These are phyloP conservation scores for Odontarrhena argentea DNA, from an alignment of 345 rosid genomes.

Conservation along the genomic window DNA sequence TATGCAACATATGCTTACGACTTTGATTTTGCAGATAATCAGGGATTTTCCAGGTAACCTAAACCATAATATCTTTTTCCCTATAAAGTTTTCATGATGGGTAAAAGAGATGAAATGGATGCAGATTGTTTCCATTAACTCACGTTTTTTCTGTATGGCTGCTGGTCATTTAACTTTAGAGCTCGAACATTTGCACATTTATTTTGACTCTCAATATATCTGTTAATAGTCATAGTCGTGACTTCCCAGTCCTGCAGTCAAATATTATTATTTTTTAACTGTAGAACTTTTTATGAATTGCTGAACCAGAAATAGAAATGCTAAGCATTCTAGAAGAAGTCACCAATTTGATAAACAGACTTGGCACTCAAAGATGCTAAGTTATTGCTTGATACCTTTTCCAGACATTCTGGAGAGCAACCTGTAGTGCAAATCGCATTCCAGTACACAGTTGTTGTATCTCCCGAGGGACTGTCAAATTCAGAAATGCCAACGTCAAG, in stretches of 20 bases:
- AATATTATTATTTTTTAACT: neutral
- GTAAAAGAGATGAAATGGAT: slow-evolving; percentile 10
- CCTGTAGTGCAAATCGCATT: slow-evolving; percentile 94
- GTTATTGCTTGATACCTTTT: slow-evolving; percentile 27
- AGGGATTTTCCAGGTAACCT: slow-evolving; percentile 84
- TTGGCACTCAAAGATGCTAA: slow-evolving; percentile 12
- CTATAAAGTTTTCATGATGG: slow-evolving; percentile 1
- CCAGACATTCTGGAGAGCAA: slow-evolving; percentile 78
- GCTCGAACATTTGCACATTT: neutral
- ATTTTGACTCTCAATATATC: neutral
- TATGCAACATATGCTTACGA: slow-evolving; percentile 94
- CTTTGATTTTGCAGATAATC: slow-evolving; percentile 74
- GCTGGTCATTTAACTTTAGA: neutral
- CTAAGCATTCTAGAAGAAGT: slow-evolving; percentile 5
- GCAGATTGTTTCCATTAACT: neutral
- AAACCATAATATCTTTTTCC: slow-evolving; percentile 4
- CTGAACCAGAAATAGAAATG: slow-evolving; percentile 1
- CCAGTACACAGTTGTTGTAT: slow-evolving; percentile 85
- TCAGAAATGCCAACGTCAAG: slow-evolving; percentile 55
- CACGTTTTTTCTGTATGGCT: neutral
- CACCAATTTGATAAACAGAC: slow-evolving; percentile 9
- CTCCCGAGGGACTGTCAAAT: slow-evolving; percentile 73
- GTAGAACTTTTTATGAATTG: neutral
- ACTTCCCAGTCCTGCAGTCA: no score
- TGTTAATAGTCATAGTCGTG: neutral